Percentiles rank a stretch among this genome's conserved stretches.
These are phyloP conservation scores for Hygrophorus pudorinus DNA, from an alignment of 768 basidiomycete genomes.

Conservation along the genomic window DNA sequence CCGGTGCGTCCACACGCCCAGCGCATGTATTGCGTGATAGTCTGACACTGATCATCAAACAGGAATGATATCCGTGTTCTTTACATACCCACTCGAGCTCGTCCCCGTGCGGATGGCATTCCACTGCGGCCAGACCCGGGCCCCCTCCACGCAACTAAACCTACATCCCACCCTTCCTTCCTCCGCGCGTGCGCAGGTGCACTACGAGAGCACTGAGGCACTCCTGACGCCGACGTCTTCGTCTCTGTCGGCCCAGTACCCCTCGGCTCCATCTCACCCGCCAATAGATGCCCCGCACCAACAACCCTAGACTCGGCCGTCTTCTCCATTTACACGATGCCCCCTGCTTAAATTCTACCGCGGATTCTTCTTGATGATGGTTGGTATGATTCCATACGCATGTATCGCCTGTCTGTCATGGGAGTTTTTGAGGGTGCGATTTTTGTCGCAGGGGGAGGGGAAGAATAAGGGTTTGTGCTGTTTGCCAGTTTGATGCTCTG, in stretches of 20 bases:
- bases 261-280: too few relatives aligned
- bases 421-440: conserved; percentile 58
- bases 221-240: not conserved
- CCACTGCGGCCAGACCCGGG: conserved; percentile 53
- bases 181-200: conserved; percentile 53
- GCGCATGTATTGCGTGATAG: too few relatives aligned
- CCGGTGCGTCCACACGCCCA: too few relatives aligned
- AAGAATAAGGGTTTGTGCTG: too few relatives aligned
- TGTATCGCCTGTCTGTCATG: conserved; percentile 91
- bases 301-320: conserved; percentile 20
- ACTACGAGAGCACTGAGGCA: conserved; percentile 35
- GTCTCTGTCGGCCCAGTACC: conserved; percentile 11
- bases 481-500: too few relatives aligned
- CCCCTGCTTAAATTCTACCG: conserved; percentile 92
- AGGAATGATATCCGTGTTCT: conserved; percentile 79
- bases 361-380: conserved; percentile 83
- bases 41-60: not conserved
- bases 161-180: conserved; percentile 42
- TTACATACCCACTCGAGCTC: conserved; percentile 93
- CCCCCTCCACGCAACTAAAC: conserved; percentile 12
- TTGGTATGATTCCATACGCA: conserved; percentile 91
- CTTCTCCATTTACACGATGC: conserved; percentile 29
- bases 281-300: too few relatives aligned
- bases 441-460: too few relatives aligned
- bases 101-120: conserved; percentile 95